phyloP scores from a whole-genome alignment of 495 filamentous ascomycete genomes.

The Opeltia flavorubescens region DNA sequence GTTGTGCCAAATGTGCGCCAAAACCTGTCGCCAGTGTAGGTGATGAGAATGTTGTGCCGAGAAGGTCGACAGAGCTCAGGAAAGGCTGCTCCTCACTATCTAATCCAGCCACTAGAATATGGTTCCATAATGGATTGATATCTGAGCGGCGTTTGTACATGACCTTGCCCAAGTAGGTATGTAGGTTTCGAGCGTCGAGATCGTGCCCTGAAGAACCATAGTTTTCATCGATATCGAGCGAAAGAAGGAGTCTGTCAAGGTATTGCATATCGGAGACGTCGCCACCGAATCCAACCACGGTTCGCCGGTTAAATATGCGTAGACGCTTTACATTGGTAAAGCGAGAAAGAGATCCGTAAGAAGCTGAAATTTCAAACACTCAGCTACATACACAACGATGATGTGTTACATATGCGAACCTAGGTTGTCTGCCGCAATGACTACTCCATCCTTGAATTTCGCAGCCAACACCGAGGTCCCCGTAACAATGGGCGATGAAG shows the following conservation, averaged over 20 bases:
- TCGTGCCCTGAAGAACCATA: constrained; percentile 44
- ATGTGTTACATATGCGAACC: constrained; percentile 35
- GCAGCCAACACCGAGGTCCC: constrained; percentile 89
- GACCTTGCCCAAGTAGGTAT: constrained; percentile 89
- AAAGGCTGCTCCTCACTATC: constrained; percentile 71
- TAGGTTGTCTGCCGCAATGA: constrained; percentile 91
- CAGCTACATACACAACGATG: neutral
- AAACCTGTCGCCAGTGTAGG: constrained; percentile 89
- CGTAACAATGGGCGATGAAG: constrained; percentile 82
- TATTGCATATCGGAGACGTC: constrained; percentile 98
- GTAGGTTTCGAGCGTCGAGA: constrained; percentile 81
- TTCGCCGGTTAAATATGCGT: constrained; percentile 57
- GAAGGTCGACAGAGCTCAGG: constrained; percentile 76
- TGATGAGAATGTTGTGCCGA: constrained; percentile 78
- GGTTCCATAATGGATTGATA: constrained; percentile 97
- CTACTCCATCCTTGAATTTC: constrained; percentile 92
- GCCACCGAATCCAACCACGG: constrained; percentile 77
- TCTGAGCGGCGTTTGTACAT: constrained; percentile 87
- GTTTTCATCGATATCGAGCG: constrained; percentile 77
- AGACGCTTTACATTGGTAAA: constrained; percentile 91
- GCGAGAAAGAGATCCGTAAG: constrained; percentile 91
- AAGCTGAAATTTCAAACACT: constrained; percentile 40
- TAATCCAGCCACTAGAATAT: constrained; percentile 76
- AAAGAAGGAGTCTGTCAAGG: constrained; percentile 75
- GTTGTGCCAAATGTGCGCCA: constrained; percentile 83